phyloP scores from a whole-genome alignment of 169 alveolate species.

The Plasmodium gonderi region DNA sequence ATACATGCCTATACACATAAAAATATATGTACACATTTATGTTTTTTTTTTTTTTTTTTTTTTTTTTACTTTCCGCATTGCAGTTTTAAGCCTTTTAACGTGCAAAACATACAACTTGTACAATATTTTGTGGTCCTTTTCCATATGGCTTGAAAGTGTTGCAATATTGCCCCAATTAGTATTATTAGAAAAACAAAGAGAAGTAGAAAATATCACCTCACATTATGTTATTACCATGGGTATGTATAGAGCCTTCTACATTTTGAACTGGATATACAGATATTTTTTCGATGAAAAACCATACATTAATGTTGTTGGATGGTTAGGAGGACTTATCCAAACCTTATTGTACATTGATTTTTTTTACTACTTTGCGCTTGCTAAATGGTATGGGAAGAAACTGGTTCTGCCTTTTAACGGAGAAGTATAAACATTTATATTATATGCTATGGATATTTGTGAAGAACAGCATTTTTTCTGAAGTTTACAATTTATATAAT shows the following conservation, averaged over 20 bases:
- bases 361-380: slow-evolving; percentile 94
- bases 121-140: slow-evolving; percentile 94
- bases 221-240: slow-evolving; percentile 96
- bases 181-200: slow-evolving; percentile 93
- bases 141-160: slow-evolving; percentile 97
- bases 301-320: slow-evolving; percentile 89
- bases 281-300: slow-evolving; percentile 87
- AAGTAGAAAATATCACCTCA: slow-evolving; percentile 96
- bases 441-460: neutral
- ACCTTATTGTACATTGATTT: slow-evolving; percentile 95
- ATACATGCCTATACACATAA: neutral
- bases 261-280: slow-evolving; percentile 94
- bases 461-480: neutral
- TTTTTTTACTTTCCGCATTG: neutral
- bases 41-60: neutral
- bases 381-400: slow-evolving; percentile 91
- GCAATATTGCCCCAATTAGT: slow-evolving; percentile 96
- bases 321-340: slow-evolving; percentile 95
- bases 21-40: neutral
- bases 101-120: slow-evolving; percentile 77
- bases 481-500: neutral
- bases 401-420: slow-evolving; percentile 89
- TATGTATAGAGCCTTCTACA: slow-evolving; percentile 93
- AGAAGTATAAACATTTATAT: slow-evolving; percentile 76
- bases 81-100: slow-evolving; percentile 79